Evolutionary conservation across 805 yeast genomes (phyloP).

Genomic region (Ogataea polymorpha): DNA sequence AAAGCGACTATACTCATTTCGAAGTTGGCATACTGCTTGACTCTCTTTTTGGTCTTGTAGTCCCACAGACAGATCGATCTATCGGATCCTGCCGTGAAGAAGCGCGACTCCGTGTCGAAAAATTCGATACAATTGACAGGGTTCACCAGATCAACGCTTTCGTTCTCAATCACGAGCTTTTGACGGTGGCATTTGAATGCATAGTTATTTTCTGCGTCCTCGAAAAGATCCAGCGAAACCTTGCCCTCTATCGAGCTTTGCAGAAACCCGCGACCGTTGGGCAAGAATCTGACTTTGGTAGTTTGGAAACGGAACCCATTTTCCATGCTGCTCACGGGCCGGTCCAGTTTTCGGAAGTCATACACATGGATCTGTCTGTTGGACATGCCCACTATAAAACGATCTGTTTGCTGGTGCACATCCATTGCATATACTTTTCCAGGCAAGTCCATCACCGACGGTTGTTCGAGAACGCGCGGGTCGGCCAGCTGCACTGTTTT

Average conservation of each 20-base stretch:
- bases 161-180: constrained; percentile 17
- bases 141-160: constrained; percentile 21
- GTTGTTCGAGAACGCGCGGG: constrained; percentile 27
- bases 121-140: constrained; percentile 25
- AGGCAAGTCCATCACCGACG: constrained; percentile 28
- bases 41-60: constrained; percentile 25
- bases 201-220: constrained; percentile 39
- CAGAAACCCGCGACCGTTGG: constrained; percentile 57
- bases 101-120: constrained; percentile 12
- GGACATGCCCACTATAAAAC: constrained; percentile 50
- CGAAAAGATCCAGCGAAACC: constrained; percentile 69
- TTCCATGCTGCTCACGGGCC: constrained; percentile 10
- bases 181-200: constrained; percentile 81
- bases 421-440: constrained; percentile 66
- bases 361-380: constrained; percentile 53
- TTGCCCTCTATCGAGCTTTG: constrained; percentile 76
- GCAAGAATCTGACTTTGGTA: constrained; percentile 52
- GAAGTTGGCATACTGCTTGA: constrained; percentile 25
- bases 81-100: constrained; percentile 31
- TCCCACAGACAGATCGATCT: constrained; percentile 34
- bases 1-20: constrained; percentile 20
- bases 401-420: constrained; percentile 31
- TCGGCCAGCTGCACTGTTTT: constrained; percentile 49
- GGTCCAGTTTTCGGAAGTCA: constrained; percentile 35
- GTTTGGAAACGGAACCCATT: constrained; percentile 51